Conservation (phyloP, 805 yeast genomes). For the Wickerhamiella domercqiae region DNA sequence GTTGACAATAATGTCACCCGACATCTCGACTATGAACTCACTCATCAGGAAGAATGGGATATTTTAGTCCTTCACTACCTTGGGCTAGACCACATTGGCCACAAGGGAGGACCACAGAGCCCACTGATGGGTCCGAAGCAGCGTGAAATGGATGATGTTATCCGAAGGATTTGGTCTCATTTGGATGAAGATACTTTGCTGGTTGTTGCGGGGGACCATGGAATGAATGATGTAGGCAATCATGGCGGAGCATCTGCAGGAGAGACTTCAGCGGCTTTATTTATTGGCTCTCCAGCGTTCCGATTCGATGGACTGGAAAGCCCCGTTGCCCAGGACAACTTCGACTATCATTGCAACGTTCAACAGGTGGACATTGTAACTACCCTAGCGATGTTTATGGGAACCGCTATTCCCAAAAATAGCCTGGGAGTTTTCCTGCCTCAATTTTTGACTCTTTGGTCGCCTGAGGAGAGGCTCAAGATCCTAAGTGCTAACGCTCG, state of each 20-base stretch:
- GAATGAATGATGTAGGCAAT: conserved; percentile 83
- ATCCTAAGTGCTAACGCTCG: conserved; percentile 18
- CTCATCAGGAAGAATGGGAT: conserved; percentile 47
- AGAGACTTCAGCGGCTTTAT: conserved; percentile 77
- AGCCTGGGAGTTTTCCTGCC: conserved; percentile 57
- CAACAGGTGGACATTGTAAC: conserved; percentile 67
- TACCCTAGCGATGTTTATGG: conserved; percentile 43
- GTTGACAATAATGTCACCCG: conserved; percentile 90
- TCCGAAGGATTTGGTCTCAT: conserved; percentile 34
- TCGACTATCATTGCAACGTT: conserved; percentile 35
- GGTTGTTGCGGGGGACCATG: conserved; percentile 83
- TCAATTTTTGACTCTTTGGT: conserved; percentile 41
- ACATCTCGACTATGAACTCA: conserved; percentile 52
- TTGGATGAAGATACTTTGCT: conserved; percentile 40
- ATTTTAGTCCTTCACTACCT: conserved; percentile 74
- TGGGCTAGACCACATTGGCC: conserved; percentile 96
- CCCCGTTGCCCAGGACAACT: conserved; percentile 25
- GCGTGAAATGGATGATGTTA: conserved; percentile 64
- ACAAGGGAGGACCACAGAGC: conserved; percentile 83
- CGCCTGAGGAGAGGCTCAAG: conserved; percentile 8
- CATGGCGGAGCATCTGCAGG: conserved; percentile 93
- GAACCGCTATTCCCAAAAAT: conserved; percentile 55
- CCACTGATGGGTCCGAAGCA: conserved; percentile 71
- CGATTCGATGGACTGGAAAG: conserved; percentile 13
- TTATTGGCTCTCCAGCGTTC: conserved; percentile 52